Evolutionary conservation across 2,329 filamentous ascomycete species (phyloP).

Genomic region (Pseudogymnoascus sp.): DNA sequence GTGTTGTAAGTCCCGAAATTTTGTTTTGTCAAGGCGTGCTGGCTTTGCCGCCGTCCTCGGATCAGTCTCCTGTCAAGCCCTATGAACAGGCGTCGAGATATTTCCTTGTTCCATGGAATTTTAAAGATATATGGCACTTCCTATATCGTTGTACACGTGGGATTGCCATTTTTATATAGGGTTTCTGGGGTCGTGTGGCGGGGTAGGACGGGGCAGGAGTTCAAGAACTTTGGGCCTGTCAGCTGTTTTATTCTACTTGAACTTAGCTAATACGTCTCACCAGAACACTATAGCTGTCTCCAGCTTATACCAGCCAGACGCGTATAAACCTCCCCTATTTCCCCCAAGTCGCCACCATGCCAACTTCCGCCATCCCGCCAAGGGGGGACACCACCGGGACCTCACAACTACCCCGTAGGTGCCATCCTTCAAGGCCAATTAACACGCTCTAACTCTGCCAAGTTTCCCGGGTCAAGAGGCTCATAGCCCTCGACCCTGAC

Average conservation of each 20-base stretch:
- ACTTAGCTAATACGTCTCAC: not conserved
- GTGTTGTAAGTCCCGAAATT: not conserved
- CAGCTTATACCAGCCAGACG: not conserved
- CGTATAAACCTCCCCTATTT: not conserved
- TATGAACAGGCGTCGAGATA: not conserved
- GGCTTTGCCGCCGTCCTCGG: not conserved
- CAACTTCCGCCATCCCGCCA: slow-evolving; percentile 73
- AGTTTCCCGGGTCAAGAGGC: slow-evolving; percentile 96
- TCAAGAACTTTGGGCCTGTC: not conserved
- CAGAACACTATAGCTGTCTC: not conserved
- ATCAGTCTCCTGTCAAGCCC: not conserved
- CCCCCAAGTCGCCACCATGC: slow-evolving; percentile 47
- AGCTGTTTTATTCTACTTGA: not conserved
- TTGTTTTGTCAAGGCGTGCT: not conserved
- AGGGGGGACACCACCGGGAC: slow-evolving; percentile 77
- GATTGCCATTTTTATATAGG: not conserved
- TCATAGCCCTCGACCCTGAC: slow-evolving; percentile 81
- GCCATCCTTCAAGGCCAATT: not conserved
- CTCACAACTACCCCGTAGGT: slow-evolving; percentile 74
- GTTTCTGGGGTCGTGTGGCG: not conserved
- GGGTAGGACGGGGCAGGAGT: too few species aligned
- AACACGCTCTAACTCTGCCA: slow-evolving; percentile 11
- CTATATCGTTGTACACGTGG: not conserved
- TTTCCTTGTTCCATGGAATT: not conserved
- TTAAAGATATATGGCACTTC: not conserved